Evolutionary conservation across 2,329 filamentous ascomycete species (phyloP), one percentile per base, ranked within the genome.

Genomic region (Ilyonectria mors-panacis): DNA sequence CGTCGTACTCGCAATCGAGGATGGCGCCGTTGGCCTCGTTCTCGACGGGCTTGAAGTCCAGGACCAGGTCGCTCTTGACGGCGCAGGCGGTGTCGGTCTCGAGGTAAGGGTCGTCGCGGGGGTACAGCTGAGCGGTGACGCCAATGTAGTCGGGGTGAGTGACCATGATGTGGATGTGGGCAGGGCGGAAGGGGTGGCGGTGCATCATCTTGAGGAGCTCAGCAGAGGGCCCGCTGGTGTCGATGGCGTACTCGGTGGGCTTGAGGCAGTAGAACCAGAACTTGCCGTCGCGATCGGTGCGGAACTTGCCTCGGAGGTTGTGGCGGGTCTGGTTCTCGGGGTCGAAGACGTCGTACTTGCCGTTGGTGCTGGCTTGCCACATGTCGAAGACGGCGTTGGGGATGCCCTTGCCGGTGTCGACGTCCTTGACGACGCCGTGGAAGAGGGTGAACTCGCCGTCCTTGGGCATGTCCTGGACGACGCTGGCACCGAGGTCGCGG

Each of bases 261-360:
- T 92, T 86, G 77, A 91, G 88, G 85, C 91, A 93, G 87, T 93
- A 93, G 81, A 93, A 91, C 82, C 85, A 87, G 82, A 91, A 93
- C 79, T 90, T 86, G 73, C 92, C 92, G 69, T 93, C 86, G 74
- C 87, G 87, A 79, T 93, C 88, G 70, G 90, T 88, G 74, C 86
- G 87, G 85, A 94, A 94, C 84, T 93, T 94, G 79, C 92, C 92
- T 48, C 92, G 88, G 47, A 94, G 85, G 85, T 94, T 94, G 86
- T 93, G 92, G 77, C 89, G 88, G 56, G 83, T 82, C 84, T 93
- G 91, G 82, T 89, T 89, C 63, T 90, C 87, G 0, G 91, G 91
- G 80, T 94, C 92, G 81, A 93, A 91, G 85, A 92, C 89, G 77
- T 93, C 91, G 84, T 94, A 94, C 78, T 91, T 90, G 79, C 91